Evolutionary conservation across 306 rosid species (phyloP).

Genomic region (Astragalus membranaceus): DNA sequence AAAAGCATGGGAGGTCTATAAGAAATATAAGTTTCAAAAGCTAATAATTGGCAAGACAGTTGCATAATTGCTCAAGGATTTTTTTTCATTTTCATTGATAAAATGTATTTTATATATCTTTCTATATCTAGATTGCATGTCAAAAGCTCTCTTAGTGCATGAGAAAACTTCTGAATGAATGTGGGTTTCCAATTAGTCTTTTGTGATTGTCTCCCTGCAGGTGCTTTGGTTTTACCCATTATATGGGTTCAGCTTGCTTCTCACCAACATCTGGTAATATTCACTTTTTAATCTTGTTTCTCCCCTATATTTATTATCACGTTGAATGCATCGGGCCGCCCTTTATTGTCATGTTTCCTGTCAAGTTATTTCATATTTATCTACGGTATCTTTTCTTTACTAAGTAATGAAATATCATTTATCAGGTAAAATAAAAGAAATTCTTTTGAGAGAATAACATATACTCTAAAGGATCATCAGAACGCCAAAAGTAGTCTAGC

Average conservation of each 20-base stretch:
- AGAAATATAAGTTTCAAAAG: neutral
- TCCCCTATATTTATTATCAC: neutral
- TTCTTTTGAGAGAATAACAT: neutral
- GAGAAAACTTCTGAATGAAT: neutral
- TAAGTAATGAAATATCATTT: neutral
- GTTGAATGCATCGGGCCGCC: neutral
- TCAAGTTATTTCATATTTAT: conserved; percentile 3
- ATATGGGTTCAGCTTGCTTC: conserved; percentile 74
- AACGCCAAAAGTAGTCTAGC: neutral
- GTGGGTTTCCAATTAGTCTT: neutral
- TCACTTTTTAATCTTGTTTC: conserved; percentile 3
- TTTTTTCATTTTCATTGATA: conserved; percentile 6
- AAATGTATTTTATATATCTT: conserved; percentile 2
- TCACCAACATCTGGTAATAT: conserved; percentile 71
- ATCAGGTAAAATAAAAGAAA: neutral
- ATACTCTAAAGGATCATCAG: too few relatives aligned
- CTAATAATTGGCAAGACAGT: neutral
- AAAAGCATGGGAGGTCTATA: neutral
- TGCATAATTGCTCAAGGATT: neutral
- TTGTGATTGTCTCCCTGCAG: conserved; percentile 38
- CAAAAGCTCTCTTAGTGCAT: neutral
- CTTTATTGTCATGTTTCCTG: neutral
- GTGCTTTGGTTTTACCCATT: conserved; percentile 83
- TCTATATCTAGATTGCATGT: neutral
- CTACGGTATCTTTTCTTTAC: neutral